phyloP scores from a whole-genome alignment of 139 green algal species.

The Desmodesmus armatus region DNA sequence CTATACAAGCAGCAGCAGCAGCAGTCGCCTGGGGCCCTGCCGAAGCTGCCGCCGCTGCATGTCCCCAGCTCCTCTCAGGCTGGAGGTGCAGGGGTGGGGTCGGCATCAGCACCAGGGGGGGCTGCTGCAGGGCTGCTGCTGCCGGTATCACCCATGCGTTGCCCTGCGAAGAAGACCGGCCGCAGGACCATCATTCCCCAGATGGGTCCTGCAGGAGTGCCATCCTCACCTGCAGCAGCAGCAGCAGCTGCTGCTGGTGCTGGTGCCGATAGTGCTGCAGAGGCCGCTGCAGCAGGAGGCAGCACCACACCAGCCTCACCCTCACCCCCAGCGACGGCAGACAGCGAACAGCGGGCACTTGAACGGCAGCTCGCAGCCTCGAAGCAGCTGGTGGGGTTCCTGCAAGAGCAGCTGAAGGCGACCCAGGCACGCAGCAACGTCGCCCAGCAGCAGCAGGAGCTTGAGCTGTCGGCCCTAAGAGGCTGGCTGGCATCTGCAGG shows the following conservation, averaged over 20 bases:
- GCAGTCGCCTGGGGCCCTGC: neutral
- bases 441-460: conserved; percentile 4
- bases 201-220: neutral
- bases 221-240: neutral
- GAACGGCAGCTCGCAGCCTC: neutral
- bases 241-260: neutral
- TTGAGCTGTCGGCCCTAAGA: neutral
- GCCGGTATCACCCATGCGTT: too few species aligned
- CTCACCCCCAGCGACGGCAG: too few species aligned
- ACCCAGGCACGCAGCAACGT: neutral
- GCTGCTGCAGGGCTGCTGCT: conserved; percentile 20
- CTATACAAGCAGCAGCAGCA: neutral
- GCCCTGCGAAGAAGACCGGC: too few species aligned
- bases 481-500: conserved; percentile 15
- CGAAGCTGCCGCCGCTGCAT: neutral
- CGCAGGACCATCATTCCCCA: neutral
- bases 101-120: neutral
- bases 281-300: neutral
- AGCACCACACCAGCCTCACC: too few species aligned
- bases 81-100: neutral
- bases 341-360: too few species aligned
- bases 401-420: conserved; percentile 32
- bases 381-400: neutral
- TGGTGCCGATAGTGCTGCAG: neutral
- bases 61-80: neutral